A percentile compares a stretch with the other conserved stretches of the same genome.
Evolutionary conservation across 202 grass and related monocot genomes (phyloP).

Genomic region (Schoenoplectus tabernaemontani): DNA sequence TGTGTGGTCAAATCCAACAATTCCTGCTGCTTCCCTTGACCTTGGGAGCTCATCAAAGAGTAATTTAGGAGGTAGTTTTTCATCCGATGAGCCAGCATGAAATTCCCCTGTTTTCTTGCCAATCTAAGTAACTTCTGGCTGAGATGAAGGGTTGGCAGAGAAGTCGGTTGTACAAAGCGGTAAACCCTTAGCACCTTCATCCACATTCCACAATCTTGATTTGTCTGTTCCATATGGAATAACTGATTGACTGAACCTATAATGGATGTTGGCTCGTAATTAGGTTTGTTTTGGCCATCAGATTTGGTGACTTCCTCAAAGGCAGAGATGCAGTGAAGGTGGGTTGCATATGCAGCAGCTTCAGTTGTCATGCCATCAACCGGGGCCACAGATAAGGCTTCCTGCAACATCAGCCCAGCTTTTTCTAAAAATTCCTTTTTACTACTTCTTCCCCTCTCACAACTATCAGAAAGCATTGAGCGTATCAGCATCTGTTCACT

Average conservation of each 20-base stretch:
- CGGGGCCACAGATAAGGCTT: slow-evolving; percentile 76
- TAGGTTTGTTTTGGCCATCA: slow-evolving; percentile 35
- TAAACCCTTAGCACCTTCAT: slow-evolving; percentile 83
- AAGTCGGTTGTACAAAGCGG: slow-evolving; percentile 51
- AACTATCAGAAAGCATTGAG: slow-evolving; percentile 68
- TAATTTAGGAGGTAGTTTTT: slow-evolving; percentile 68
- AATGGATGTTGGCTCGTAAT: slow-evolving; percentile 31
- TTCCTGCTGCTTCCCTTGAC: slow-evolving; percentile 37
- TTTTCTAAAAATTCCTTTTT: slow-evolving; percentile 53
- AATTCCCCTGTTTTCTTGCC: slow-evolving; percentile 82
- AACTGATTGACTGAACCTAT: slow-evolving; percentile 50
- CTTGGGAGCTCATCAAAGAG: slow-evolving; percentile 29
- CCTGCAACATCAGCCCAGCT: slow-evolving; percentile 75
- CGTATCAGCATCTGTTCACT: slow-evolving; percentile 91
- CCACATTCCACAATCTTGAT: slow-evolving; percentile 91
- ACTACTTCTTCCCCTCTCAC: slow-evolving; percentile 29
- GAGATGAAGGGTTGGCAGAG: slow-evolving; percentile 55
- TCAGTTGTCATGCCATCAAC: slow-evolving; percentile 58
- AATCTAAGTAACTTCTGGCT: slow-evolving; percentile 68
- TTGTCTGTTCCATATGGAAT: slow-evolving; percentile 36
- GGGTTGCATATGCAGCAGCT: slow-evolving; percentile 55
- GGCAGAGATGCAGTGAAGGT: slow-evolving; percentile 79
- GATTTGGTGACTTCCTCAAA: slow-evolving; percentile 59
- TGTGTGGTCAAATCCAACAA: slow-evolving; percentile 70
- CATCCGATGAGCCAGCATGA: slow-evolving; percentile 75